Base-by-base conservation (phyloP, 768 basidiomycete species). In the Butyriboletus loyo region DNA sequence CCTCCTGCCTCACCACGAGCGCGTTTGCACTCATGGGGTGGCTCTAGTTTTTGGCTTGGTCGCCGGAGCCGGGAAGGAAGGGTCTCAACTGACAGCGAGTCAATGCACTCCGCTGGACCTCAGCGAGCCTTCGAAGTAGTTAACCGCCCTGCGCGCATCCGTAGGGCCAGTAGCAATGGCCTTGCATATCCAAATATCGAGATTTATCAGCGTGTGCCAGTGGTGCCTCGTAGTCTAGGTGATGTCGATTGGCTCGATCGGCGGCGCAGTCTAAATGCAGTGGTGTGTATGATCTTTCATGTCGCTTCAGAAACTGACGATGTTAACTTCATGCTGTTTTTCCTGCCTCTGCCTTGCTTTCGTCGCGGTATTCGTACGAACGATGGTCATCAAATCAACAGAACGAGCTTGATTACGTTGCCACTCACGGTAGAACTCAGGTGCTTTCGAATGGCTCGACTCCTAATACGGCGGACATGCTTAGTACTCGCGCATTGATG, bases 221-320 rank as follows among this genome's bases (percentile, higher is more conserved):
- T 55, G 35, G 66, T 76, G 15, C 74, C 80, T 28, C 74, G 81
- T 51, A 83, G 78, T 55, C 71, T 89, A 35, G 81, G 83, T 28
- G 87, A 92, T 63, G 74, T 88, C 45, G 88, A 88, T 63, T 92
- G 90, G 90, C 72, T 90, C 31, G 79, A 85, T 51, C 80, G 86
- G 46, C 77, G 90, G 47, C 79, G 88, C 52, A 89, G 84, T 64
- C 70, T 86, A 28, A 85, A 82, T 61, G 78, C 80, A 50, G 81
- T 86, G 72, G 89, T 90, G 66, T 64, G 85, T 73, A 52, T 52
- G 48, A 42, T 31, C 47, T 56, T 52, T 57, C 52, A 62, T 50
- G 49, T 55, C 44, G 49, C 49, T 54, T 52, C 38, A 28, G 35
- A 31, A 53, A 46, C 43, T 55, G 46, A 60, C 22, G 54, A 60